Conservation (phyloP, 2,329 filamentous ascomycete species). For the Cladophialophora bantiana region DNA sequence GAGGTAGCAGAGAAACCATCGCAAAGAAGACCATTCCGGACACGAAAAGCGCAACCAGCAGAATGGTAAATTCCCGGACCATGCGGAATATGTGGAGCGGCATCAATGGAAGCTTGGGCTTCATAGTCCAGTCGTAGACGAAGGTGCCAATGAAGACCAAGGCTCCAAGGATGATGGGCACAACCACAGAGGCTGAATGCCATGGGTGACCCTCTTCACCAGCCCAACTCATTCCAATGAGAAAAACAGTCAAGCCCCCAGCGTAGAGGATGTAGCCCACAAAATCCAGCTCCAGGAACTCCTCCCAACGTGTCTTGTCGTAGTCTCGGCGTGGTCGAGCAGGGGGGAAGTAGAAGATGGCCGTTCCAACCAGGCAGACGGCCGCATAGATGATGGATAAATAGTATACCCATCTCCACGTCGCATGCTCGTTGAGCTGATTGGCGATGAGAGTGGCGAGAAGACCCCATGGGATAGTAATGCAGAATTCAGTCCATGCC, state of each 20-base stretch:
- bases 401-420: conserved; percentile 60
- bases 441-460: conserved; percentile 57
- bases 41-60: conserved; percentile 20
- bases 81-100: conserved; percentile 21
- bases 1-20: conserved; percentile 57
- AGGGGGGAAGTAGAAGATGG: conserved; percentile 59
- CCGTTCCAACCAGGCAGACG: conserved; percentile 45
- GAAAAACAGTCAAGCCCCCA: conserved; percentile 51
- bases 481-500: conserved; percentile 40
- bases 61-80: conserved; percentile 20
- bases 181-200: conserved; percentile 48
- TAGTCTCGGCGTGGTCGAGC: conserved; percentile 51
- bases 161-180: conserved; percentile 48
- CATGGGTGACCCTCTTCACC: conserved; percentile 51
- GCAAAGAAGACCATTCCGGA: conserved; percentile 54
- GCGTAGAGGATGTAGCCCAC: conserved; percentile 54
- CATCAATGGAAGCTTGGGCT: conserved; percentile 21
- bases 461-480: conserved; percentile 25
- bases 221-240: conserved; percentile 55
- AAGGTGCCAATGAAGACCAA: conserved; percentile 47
- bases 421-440: conserved; percentile 52
- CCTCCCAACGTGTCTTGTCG: conserved; percentile 44
- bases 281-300: conserved; percentile 56
- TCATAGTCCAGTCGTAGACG: conserved; percentile 46
- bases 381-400: conserved; percentile 24